A percentile compares a stretch with the other conserved stretches of the same genome.
Conservation (phyloP, 2,329 filamentous ascomycete genomes). For the Penicillium sp. region DNA sequence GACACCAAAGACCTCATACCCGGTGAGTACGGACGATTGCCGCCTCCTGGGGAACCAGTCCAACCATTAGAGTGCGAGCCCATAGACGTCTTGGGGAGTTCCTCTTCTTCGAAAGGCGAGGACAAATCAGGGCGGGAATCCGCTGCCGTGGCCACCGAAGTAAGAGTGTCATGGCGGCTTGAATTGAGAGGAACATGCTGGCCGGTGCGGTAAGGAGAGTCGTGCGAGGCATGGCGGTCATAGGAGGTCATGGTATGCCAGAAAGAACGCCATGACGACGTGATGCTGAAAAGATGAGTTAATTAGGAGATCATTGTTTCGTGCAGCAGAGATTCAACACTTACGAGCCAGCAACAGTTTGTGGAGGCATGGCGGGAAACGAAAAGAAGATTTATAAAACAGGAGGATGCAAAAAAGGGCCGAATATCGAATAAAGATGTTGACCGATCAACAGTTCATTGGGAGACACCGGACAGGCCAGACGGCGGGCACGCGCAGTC, state of each 20-base stretch:
- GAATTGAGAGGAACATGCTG: constrained; percentile 85
- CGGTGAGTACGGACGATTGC: constrained; percentile 76
- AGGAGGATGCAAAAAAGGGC: background rate
- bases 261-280: constrained; percentile 76
- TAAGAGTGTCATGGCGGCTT: constrained; percentile 75
- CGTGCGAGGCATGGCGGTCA: constrained; percentile 81
- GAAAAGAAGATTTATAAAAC: background rate
- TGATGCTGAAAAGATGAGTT: constrained; percentile 50
- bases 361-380: constrained; percentile 9
- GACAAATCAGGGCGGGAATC: constrained; percentile 84
- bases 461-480: constrained; percentile 7
- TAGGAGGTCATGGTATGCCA: constrained; percentile 87
- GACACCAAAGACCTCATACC: constrained; percentile 78
- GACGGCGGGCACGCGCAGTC: constrained; percentile 13
- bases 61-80: constrained; percentile 58
- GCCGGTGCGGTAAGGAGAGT: constrained; percentile 88
- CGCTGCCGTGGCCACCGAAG: constrained; percentile 77
- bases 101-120: constrained; percentile 73
- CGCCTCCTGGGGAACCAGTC: constrained; percentile 52
- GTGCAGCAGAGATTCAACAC: background rate
- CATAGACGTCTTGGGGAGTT: constrained; percentile 50
- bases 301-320: background rate
- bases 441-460: constrained; percentile 14
- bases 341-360: constrained; percentile 14
- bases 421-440: constrained; percentile 3